A percentile compares a stretch with the other conserved stretches of the same genome.
phyloP scores from a whole-genome alignment of 441 rosid genomes.

The Syzygium syzygioides region DNA sequence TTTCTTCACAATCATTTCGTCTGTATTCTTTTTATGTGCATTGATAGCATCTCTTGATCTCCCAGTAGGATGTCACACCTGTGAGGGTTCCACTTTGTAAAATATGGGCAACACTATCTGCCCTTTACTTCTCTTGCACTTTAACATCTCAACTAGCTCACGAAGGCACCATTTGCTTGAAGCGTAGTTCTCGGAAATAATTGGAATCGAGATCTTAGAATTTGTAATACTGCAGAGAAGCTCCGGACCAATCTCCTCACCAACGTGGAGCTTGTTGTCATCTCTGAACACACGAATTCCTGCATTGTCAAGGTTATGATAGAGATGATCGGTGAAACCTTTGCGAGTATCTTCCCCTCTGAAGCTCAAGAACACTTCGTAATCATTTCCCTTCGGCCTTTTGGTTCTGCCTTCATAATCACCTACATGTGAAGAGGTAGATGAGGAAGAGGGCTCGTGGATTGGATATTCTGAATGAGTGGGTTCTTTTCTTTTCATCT shows the following conservation, averaged over 20 bases:
- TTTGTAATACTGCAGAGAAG: not conserved
- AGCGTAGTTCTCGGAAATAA: not conserved
- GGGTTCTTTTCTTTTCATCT: too few relatives aligned
- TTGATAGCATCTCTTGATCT: not conserved
- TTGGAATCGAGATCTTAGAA: not conserved
- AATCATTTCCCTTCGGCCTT: not conserved
- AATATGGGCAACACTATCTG: not conserved
- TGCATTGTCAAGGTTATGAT: accelerated
- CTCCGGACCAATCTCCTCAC: not conserved
- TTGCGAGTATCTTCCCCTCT: not conserved
- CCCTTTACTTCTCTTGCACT: accelerated
- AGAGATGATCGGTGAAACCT: not conserved
- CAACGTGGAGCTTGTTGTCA: accelerated
- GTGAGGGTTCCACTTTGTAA: not conserved
- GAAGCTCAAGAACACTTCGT: not conserved
- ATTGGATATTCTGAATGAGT: too few relatives aligned
- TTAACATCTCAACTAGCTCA: accelerated
- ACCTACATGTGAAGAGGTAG: too few relatives aligned
- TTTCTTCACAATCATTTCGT: not conserved
- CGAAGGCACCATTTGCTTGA: not conserved
- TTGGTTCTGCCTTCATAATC: not conserved
- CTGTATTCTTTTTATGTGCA: not conserved
- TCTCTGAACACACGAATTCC: not conserved
- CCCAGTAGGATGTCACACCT: not conserved
- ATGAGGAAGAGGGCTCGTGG: too few relatives aligned